phyloP scores from a whole-genome alignment of 768 basidiomycete species.

The Tephrocybe sp. region DNA sequence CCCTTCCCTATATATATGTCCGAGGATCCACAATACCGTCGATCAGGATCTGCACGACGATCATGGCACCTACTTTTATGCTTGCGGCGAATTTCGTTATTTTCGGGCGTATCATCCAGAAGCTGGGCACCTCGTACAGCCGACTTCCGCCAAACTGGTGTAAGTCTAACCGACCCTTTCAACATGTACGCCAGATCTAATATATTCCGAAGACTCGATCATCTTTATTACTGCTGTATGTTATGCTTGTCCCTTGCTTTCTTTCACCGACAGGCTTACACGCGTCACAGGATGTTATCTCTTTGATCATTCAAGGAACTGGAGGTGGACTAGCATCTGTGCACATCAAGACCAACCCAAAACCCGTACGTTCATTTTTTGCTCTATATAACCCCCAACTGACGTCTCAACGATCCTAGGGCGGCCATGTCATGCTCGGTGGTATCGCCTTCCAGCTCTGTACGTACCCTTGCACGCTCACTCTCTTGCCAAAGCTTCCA shows the following conservation, averaged over 20 bases:
- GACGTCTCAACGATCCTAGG: conserved; percentile 11
- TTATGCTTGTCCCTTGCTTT: background rate
- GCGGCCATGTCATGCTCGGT: conserved; percentile 48
- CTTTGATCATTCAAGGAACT: conserved; percentile 62
- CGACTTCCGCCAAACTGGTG: conserved; percentile 42
- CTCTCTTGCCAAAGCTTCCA: background rate
- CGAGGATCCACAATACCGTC: too few species aligned
- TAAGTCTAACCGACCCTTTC: conserved; percentile 18
- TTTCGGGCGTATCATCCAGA: conserved; percentile 43
- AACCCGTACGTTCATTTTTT: conserved; percentile 12
- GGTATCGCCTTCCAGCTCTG: conserved; percentile 64
- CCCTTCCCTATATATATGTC: background rate
- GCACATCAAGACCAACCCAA: conserved; percentile 15
- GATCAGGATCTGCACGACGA: conserved; percentile 41
- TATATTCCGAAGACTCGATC: conserved; percentile 30
- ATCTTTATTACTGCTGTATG: conserved; percentile 38
- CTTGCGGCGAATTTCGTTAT: conserved; percentile 59
- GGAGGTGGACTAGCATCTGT: conserved; percentile 54
- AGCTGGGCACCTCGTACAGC: conserved; percentile 49
- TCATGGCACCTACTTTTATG: conserved; percentile 56
- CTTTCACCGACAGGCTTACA: background rate
- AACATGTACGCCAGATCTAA: background rate
- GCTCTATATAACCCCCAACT: background rate
- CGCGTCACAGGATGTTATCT: conserved; percentile 45
- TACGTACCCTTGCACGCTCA: conserved; percentile 19